Evolutionary conservation across 495 filamentous ascomycete species (phyloP), one percentile per base, ranked within the genome.

Genomic region (Hypoxylon lienhwacheense): DNA sequence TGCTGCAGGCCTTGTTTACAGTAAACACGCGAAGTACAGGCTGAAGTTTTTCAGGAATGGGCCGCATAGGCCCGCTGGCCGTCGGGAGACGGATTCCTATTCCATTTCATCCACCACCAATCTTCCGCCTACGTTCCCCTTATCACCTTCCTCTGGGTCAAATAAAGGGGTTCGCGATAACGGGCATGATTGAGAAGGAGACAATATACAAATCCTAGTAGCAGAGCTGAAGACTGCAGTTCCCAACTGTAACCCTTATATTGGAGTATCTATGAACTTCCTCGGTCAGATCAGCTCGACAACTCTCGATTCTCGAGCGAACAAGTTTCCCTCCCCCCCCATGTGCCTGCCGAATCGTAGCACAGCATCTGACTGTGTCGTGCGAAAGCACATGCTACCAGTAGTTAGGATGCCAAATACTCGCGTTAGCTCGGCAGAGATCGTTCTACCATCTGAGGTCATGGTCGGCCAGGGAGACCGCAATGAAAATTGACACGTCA

Each of bases 401-500:
- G 33, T 46, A 48, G 49, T 32, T 33, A 47, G 39, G 44, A 56
- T 48, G 54, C 45, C 44, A 53, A 53, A 58, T 58, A 32, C 53
- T 54, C 34, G 53, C 59, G 44, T 63, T 63, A 63, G 59, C 49
- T 58, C 53, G 59, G 59, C 43, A 39, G 25, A 48, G 49, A 63
- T 53, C 44, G 53, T 50, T 58, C 53, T 57, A 53, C 44, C 48
- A 43, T 63, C 54, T 52, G 59, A 58, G 44, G 51, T 50, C 55
- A 55, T 52, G 55, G 55, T 47, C 55, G 43, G 45, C 39, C 28
- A 51, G 32, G 36, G 40, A 48, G 55, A 21, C 53, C 51, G 44
- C 46, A 35, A 63, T 55, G 60, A 49, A 43, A 50, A 59, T 47
- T 55, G 49, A 59, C 55, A 63, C 55, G 55, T 63, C 60, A 63